A percentile compares a stretch with the other conserved stretches of the same genome.
These are phyloP conservation scores for Cytidiella melzeri DNA, from an alignment of 768 basidiomycete species.

Conservation along the genomic window DNA sequence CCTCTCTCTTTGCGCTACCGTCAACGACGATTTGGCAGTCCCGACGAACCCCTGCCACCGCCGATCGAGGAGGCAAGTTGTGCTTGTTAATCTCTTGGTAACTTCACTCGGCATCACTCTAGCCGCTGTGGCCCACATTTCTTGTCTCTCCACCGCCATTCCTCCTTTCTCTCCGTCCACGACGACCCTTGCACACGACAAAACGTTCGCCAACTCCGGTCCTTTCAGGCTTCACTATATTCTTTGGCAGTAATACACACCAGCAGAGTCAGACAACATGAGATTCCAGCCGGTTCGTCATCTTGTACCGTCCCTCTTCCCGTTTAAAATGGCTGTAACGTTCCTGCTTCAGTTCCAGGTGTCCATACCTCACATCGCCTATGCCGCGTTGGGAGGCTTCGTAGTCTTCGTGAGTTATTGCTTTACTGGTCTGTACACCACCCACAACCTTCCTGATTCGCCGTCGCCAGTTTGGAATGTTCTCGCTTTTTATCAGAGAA, in stretches of 20 bases:
- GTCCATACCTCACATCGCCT: slow-evolving; percentile 66
- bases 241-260: not conserved
- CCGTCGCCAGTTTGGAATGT: slow-evolving; percentile 78
- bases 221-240: not conserved
- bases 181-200: too few relatives aligned
- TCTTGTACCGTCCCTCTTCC: not conserved
- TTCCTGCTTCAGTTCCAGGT: slow-evolving; percentile 42
- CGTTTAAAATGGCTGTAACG: too few relatives aligned
- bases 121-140: not conserved
- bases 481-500: slow-evolving; percentile 87
- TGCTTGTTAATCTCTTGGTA: too few relatives aligned
- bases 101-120: not conserved
- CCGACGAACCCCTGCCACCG: not conserved
- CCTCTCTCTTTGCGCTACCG: not conserved
- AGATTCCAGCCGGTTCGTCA: slow-evolving; percentile 12
- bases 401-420: slow-evolving; percentile 72
- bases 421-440: too few relatives aligned
- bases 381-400: slow-evolving; percentile 77
- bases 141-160: not conserved
- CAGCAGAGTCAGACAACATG: too few relatives aligned
- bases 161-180: too few relatives aligned
- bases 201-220: too few relatives aligned
- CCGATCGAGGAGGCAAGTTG: too few relatives aligned
- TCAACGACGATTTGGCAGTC: not conserved
- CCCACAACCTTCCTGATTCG: not conserved